Base-by-base conservation (phyloP, 2,329 filamentous ascomycete species). In the Didymella segeticola region DNA sequence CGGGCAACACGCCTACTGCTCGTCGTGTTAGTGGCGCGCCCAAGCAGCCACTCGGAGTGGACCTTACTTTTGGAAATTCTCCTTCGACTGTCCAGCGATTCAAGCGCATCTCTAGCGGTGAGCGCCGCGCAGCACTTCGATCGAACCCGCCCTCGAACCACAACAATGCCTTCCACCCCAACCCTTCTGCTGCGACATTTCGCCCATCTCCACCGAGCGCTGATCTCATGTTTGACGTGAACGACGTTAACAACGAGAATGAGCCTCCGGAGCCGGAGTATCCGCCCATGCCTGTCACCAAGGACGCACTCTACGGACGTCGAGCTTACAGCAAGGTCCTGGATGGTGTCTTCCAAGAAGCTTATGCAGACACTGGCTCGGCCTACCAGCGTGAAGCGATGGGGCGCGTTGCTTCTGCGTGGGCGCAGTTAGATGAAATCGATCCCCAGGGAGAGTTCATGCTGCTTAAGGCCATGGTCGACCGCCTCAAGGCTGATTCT, bases 61-160 rank as follows among this genome's bases (percentile, higher is more conserved):
- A 98, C 68, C 88, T 96, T 80, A 96, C 89, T 5, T 98, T 96
- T 76, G 95, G 93, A 45, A 98, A 98, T 74, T 89, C 88, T 7
- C 91, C 90, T 1, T 97, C 93, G 1, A 96, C 93, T 14, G 91
- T 96, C 62, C 88, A 93, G 48, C 88, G 96, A 46, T 98, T 97
- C 79, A 90, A 91, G 60, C 86, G 93, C 20, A 91, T 96, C 1
- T 95, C 93, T 0, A 89, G 91, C 65, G 71, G 79, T 80, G 71
- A 75, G 43, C 67, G 69, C 17, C 65, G 69, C 26, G 60, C 62
- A 31, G 70, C 70, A 12, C 61, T 70, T 14, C 64, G 59, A 23
- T 72, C 72, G 5, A 74, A 73, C 43, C 67, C 70, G 20, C 53
- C 66, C 0, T 38, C 43, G 30, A 56, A 61, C 34, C 47, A 43